Conservation (phyloP, 2,329 filamentous ascomycete genomes). For the Cytospora piceicola region DNA sequence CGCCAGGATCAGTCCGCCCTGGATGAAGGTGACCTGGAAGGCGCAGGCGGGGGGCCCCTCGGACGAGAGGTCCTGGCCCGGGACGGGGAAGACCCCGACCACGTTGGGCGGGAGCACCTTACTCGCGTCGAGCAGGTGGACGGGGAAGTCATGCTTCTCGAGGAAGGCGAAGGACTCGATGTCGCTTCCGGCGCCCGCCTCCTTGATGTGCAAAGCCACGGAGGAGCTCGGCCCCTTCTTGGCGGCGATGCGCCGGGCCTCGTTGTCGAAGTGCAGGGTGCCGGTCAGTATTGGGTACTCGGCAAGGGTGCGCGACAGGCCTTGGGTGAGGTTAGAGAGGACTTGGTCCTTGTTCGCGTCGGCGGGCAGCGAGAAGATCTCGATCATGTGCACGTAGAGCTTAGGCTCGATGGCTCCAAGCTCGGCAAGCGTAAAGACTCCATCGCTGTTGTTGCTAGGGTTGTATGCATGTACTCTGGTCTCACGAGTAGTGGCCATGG, state of each 20-base stretch:
- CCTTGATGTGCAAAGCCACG: slow-evolving; percentile 16
- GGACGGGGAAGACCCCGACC: slow-evolving; percentile 14
- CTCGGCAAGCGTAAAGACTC: slow-evolving; percentile 20
- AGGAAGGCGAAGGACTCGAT: slow-evolving; percentile 14
- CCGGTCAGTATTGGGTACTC: slow-evolving; percentile 20
- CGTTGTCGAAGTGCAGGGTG: slow-evolving; percentile 23
- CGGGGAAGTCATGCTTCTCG: slow-evolving; percentile 23
- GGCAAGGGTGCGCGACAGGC: slow-evolving; percentile 18
- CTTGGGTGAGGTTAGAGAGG: not conserved
- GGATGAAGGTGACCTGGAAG: slow-evolving; percentile 38
- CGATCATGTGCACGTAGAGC: slow-evolving; percentile 24
- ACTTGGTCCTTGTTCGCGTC: slow-evolving; percentile 12
- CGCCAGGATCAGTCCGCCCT: slow-evolving; percentile 37
- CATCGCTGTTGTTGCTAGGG: slow-evolving; percentile 8
- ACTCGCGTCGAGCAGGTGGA: slow-evolving; percentile 22
- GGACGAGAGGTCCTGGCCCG: slow-evolving; percentile 11
- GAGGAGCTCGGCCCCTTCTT: slow-evolving; percentile 11
- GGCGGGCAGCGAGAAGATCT: slow-evolving; percentile 17
- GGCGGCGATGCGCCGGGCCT: slow-evolving; percentile 10
- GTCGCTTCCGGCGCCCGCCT: slow-evolving; percentile 10
- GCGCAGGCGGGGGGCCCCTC: slow-evolving; percentile 20
- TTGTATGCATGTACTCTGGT: slow-evolving; percentile 4
- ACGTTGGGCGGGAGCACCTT: slow-evolving; percentile 18
- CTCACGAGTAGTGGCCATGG: slow-evolving; percentile 10
- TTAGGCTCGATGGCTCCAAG: slow-evolving; percentile 18